phyloP scores from a whole-genome alignment of 2,329 filamentous ascomycete species.

The Arthrinium phaeospermum region DNA sequence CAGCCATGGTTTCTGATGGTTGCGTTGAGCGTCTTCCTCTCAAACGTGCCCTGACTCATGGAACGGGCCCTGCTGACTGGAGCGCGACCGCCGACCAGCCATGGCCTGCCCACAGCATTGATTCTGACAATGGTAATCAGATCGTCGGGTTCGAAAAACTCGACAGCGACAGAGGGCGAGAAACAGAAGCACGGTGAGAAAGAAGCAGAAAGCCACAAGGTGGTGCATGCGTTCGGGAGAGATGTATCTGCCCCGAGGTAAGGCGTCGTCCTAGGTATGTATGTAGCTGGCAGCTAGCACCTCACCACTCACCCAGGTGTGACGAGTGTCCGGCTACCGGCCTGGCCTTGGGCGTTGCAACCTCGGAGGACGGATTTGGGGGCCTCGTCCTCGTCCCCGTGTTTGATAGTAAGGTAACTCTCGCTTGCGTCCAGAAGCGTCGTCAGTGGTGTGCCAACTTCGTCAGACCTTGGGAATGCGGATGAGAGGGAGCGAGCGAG shows the following conservation, averaged over 20 bases:
- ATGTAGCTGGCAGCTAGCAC: neutral
- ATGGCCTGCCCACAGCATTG: neutral
- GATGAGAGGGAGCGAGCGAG: neutral
- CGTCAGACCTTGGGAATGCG: neutral
- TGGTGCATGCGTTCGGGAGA: constrained; percentile 1
- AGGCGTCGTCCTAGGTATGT: neutral
- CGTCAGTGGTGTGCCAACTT: neutral
- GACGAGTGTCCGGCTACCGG: neutral
- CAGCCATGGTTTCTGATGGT: constrained; percentile 19
- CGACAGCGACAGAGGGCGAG: neutral
- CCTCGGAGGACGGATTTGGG: neutral
- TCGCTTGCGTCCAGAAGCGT: constrained; percentile 3
- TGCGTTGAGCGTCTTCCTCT: constrained; percentile 10
- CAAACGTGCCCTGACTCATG: constrained; percentile 19
- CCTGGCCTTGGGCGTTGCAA: neutral
- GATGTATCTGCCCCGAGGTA: neutral
- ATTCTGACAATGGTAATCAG: constrained; percentile 3
- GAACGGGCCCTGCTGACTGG: constrained; percentile 8
- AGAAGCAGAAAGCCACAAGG: neutral
- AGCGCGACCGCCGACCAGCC: neutral
- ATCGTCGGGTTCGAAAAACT: neutral
- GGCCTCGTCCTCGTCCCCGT: constrained; percentile 9
- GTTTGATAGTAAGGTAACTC: constrained; percentile 14
- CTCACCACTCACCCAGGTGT: neutral
- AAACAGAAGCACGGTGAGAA: neutral